Percentiles rank a stretch among this genome's conserved stretches.
phyloP scores from a whole-genome alignment of 148 eudicot genomes.

The Amaranthus cruentus region DNA sequence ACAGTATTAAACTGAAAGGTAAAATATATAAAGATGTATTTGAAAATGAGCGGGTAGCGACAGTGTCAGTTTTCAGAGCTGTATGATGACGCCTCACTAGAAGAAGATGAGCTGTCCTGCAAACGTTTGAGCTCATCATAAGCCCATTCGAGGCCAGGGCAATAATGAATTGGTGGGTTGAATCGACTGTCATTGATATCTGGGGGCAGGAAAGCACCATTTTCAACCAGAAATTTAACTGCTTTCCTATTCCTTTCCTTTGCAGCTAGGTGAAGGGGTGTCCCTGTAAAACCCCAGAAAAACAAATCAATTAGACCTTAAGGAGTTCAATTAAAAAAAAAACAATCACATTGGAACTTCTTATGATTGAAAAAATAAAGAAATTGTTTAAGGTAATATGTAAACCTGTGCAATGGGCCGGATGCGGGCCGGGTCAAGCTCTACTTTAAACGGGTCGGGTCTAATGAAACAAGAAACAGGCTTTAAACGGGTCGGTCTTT shows the following conservation, averaged over 20 bases:
- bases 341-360: not conserved
- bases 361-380: not conserved
- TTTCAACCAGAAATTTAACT: slow-evolving; percentile 71
- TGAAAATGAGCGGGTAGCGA: not conserved
- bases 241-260: slow-evolving; percentile 83
- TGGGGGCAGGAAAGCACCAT: slow-evolving; percentile 92
- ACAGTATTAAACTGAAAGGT: not conserved
- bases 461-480: too few species aligned
- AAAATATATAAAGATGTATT: not conserved
- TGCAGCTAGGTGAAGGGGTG: slow-evolving; percentile 95
- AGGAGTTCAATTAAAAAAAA: not conserved
- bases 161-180: slow-evolving; percentile 94
- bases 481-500: too few species aligned
- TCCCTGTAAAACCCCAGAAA: slow-evolving; percentile 49
- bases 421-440: too few species aligned
- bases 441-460: too few species aligned
- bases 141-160: slow-evolving; percentile 98
- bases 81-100: slow-evolving; percentile 55
- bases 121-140: slow-evolving; percentile 83
- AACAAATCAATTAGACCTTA: not conserved
- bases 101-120: slow-evolving; percentile 44
- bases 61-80: slow-evolving; percentile 54
- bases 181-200: slow-evolving; percentile 80
- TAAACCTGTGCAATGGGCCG: too few species aligned
- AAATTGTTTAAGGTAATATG: not conserved